Base-by-base conservation (phyloP, 345 rosid species). In the Boechera stricta region DNA sequence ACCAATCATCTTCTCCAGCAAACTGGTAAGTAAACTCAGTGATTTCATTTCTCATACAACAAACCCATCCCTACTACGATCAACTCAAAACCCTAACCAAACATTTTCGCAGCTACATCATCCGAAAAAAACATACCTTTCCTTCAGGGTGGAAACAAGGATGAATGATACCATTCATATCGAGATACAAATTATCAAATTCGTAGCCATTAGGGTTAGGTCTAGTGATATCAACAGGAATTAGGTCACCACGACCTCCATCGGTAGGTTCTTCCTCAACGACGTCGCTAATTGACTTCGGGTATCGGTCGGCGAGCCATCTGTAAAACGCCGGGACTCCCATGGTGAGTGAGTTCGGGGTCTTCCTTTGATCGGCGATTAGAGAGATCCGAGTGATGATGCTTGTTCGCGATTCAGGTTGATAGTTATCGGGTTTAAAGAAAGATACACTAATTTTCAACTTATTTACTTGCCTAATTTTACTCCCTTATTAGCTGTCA, bases 91-190 rank as follows among this genome's bases (percentile, higher is more conserved):
- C 53, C 54, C 74, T 53, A 35, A 21, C 1, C 31, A 38, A 66
- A 57, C n/a, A 12, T 24, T 6, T 21, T 38, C 68, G 0, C 16
- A 67, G 48, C 24, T 32, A 69, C 7, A 35, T 35, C 0, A 39
- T 16, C 1, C 29, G 3, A 28, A 28, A 28, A 28, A 28, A 28
- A 48, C 33, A 13, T 76, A 91, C 99, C 98, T 81, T 93, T 65
- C 97, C 97, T 6, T 96, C 99, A 28, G 99, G 99, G 44, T 93
- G 99, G 68, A 96, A 96, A 81, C 99, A 91, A 55, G 99, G 99
- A 64, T 93, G 98, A 69, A 93, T 88, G 55, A 96, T 91, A 11
- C 97, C 97, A 54, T 96, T 96, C 95, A 96, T 93, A 73, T 96
- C 99, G 47, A 96, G 82, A 64, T 96, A 96, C 81, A 96, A 48